Base-by-base conservation (phyloP, 805 yeast species). In the Kuraishia floccosa region DNA sequence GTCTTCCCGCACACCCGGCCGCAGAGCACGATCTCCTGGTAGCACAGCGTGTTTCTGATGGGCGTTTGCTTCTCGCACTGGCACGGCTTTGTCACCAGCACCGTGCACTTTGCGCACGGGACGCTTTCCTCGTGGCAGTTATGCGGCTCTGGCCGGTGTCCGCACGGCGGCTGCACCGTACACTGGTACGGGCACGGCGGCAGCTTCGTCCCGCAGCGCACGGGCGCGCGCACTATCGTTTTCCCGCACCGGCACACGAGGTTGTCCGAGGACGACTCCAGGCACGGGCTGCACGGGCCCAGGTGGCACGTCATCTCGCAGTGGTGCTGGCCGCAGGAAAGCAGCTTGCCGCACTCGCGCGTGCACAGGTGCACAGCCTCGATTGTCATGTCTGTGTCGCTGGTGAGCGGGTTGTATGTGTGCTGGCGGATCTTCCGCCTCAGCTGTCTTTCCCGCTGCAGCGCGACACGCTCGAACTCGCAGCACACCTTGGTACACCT, bases 181-280 rank as follows among this genome's bases (percentile, higher is more conserved):
- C 95, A 84, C 38, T 70, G 85, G 36, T 69, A 65, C 16, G 58
- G 61, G 54, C 95, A 84, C 8, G 62, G 63, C 4, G 79, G 79
- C 21, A 81, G 47, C 27, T 53, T 60, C 0, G 83, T 71, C 10
- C 94, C 94, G 56, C 95, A 84, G 39, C 94, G 58, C 7, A 83
- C 84, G 0, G 95, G 95, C 0, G 94, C 94, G 14, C 64, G 66
- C 5, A 84, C 62, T 3, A 80, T 66, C 0, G 94, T 84, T 39
- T 66, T 63, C 3, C 94, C 94, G 58, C 95, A 84, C 30, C 77
- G 67, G 46, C 95, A 84, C 3, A 73, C 68, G 41, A 81, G 56
- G 47, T 84, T 94, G 13, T 81, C 84, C 25, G 76, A 70, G n/a
- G 80, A 67, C 4, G 89, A 76, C 44, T 83, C 93, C 30, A 81